A percentile compares a stretch with the other conserved stretches of the same genome.
Conservation (phyloP, 2,329 filamentous ascomycete species). For the Cordyceps farinosa region DNA sequence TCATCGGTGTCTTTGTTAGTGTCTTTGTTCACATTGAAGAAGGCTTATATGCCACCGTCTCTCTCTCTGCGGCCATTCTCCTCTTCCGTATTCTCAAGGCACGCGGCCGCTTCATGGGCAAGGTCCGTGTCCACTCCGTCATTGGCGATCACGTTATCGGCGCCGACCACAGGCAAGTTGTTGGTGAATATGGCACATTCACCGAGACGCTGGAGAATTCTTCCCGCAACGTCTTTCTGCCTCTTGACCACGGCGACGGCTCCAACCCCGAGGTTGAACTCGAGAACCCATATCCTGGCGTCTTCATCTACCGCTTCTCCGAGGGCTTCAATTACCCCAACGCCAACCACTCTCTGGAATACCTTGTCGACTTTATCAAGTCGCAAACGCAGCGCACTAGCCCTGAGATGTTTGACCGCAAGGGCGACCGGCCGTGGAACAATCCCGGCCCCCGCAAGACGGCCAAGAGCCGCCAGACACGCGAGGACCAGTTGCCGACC, state of each 20-base stretch:
- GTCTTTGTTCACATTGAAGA: conserved; percentile 79
- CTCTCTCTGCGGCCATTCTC: conserved; percentile 64
- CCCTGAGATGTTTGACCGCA: conserved; percentile 57
- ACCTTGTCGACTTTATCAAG: conserved; percentile 58
- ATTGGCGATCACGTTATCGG: conserved; percentile 67
- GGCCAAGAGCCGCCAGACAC: conserved; percentile 39
- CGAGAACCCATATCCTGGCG: conserved; percentile 47
- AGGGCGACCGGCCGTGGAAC: conserved; percentile 89
- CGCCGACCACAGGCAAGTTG: conserved; percentile 42
- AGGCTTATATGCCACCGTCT: conserved; percentile 79
- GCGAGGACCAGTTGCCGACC: conserved; percentile 53
- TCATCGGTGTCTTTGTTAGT: conserved; percentile 78
- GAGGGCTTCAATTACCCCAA: conserved; percentile 57
- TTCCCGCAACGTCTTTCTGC: conserved; percentile 42
- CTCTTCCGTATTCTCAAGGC: conserved; percentile 77
- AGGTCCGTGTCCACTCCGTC: conserved; percentile 78
- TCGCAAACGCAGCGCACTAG: conserved; percentile 73
- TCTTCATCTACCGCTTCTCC: conserved; percentile 53
- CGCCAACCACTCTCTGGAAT: conserved; percentile 48
- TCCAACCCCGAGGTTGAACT: conserved; percentile 47
- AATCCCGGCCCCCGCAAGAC: conserved; percentile 66
- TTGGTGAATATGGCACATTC: conserved; percentile 53
- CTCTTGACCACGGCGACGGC: conserved; percentile 47
- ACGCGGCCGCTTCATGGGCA: conserved; percentile 72
- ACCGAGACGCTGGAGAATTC: conserved; percentile 33